Base-by-base conservation (phyloP, 129 eudicot genomes). In the Centaurea solstitialis region DNA sequence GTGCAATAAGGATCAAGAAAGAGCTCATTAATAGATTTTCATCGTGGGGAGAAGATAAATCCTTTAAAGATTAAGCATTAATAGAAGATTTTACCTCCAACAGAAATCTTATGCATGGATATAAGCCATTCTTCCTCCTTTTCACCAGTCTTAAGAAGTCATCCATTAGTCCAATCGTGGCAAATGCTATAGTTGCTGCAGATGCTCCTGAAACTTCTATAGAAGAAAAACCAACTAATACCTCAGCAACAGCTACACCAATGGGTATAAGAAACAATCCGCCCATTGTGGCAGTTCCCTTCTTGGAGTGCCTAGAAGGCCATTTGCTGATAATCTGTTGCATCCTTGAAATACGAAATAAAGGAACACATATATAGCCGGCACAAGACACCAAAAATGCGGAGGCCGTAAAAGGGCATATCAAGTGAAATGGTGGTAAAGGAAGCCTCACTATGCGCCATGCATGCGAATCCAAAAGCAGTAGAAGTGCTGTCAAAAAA, bases 391-490 rank as follows among this genome's bases (percentile, higher is more conserved):
- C 97, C 74, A 86, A 71, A 53, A 87, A 7, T 33, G 90, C 85
- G 4, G 99, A 94, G 15, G 87, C 88, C 18, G 86, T 62, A 80
- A 92, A 94, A 39, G 99, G 99, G 72, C 83, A 88, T 83, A 86
- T 82, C 76, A 94, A 76, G 83, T 89, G 84, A 74, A 92, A 92
- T 12, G 89, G 92, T 53, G 90, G 87, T 28, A 94, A 82, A 10
- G 99, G 99, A 71, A 92, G 89, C 81, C 94, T 92, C 84, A 94
- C 97, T 80, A 94, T 89, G 21, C 93, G 85, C 99, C 99, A 94
- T 17, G 92, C 97, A 71, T 94, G 90, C 78, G 85, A 88, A 85
- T 94, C 99, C 91, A 93, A 85, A 70, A 92, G 87, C 67, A 87
- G 86, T 85, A 94, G 83, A 80, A 90, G 86, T 65, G 82, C 20